Base-by-base conservation (phyloP, 495 filamentous ascomycete genomes). In the Cairneyella variabilis region DNA sequence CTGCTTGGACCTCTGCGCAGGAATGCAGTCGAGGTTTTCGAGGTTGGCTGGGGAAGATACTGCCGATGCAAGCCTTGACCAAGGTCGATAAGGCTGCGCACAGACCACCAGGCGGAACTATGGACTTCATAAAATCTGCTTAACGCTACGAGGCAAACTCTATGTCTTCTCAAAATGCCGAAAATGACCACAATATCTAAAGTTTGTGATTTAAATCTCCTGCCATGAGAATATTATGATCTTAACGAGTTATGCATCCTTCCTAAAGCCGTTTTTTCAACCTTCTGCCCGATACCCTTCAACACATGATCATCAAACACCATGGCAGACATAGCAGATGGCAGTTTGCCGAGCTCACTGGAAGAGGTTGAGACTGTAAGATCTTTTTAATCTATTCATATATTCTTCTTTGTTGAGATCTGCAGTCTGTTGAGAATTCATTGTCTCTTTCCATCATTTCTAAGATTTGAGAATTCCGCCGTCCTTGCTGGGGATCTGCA, bases 341-440 rank as follows among this genome's bases (percentile, higher is more conserved):
- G 25, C n/a, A 46, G 41, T 17, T 20, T 60, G 20, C 71, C 71
- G 4, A 64, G 60, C 28, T 71, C 66, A 53, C 63, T 75, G 12
- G 64, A 58, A 8, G 72, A 75, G 56, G 68, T 73, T 11, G 69
- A 72, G 63, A 48, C 54, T 22, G 72, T 75, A 60, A 56, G 70
- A n/a, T n/a, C n/a, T n/a, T n/a, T n/a, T n/a, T n/a, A n/a, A n/a
- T n/a, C n/a, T n/a, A n/a, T n/a, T n/a, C n/a, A n/a, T n/a, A n/a
- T n/a, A n/a, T n/a, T n/a, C n/a, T n/a, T n/a, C n/a, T n/a, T n/a
- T n/a, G n/a, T 64, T 16, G 16, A 27, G 8, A 30, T 47, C 18
- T 28, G 0, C 44, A 11, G 8, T 45, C 4, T 45, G 7, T 5
- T 26, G 7, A 22, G 17, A n/a, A 9, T 5, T 40, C 16, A n/a